Evolutionary conservation across 208 protist genomes (phyloP).

Genomic region (Spongospora subterranea): DNA sequence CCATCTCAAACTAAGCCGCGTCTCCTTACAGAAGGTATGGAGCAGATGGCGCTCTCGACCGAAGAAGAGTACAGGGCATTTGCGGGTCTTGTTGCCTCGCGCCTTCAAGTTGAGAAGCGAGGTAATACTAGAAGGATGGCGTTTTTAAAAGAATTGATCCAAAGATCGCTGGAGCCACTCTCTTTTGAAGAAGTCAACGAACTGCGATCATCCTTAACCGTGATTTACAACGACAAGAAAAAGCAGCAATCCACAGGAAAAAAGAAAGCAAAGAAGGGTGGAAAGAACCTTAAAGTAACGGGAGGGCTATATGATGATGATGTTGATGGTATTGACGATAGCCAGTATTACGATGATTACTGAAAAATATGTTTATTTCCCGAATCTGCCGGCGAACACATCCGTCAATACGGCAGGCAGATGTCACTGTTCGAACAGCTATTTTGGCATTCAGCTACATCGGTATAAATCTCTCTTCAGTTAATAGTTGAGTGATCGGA

Average conservation of each 20-base stretch:
- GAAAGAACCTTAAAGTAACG: neutral
- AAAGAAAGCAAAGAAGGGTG: neutral
- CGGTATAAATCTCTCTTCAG: neutral
- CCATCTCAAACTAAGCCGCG: neutral
- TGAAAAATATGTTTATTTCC: neutral
- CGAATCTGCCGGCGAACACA: neutral
- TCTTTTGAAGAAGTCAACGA: slow-evolving; percentile 36
- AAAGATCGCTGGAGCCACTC: neutral
- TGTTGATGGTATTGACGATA: neutral
- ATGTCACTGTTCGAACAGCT: neutral
- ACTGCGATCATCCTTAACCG: neutral
- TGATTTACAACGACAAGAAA: slow-evolving; percentile 45
- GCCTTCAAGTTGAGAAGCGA: neutral
- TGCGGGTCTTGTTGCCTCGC: neutral
- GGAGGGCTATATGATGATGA: slow-evolving; percentile 5
- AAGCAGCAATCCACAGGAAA: neutral
- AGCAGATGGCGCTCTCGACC: neutral
- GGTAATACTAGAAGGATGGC: slow-evolving; percentile 5
- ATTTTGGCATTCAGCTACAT: neutral
- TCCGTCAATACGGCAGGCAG: neutral
- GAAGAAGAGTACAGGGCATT: slow-evolving; percentile 41
- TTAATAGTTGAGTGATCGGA: neutral
- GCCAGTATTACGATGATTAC: slow-evolving; percentile 43
- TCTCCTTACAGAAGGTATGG: neutral
- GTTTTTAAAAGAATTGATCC: slow-evolving; percentile 26